Conservation (phyloP, 352 stramenopile species). For the Phytophthora pseudosyringae region DNA sequence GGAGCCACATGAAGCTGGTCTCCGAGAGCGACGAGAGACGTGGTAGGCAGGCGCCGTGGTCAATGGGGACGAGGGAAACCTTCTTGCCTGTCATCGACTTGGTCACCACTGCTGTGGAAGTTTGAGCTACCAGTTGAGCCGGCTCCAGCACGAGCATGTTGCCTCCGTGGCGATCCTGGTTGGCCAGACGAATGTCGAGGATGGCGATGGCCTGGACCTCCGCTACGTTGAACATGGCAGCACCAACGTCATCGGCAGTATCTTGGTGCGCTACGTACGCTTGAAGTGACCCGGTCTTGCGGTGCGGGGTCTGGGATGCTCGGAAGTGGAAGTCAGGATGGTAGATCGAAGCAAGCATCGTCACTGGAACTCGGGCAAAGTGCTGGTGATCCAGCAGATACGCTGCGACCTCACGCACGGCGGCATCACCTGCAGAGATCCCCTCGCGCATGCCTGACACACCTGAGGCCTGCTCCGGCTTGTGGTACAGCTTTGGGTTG, state of each 20-base stretch:
- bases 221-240: conserved; percentile 44
- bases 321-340: conserved; percentile 51
- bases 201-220: conserved; percentile 79
- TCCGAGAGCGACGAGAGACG: conserved; percentile 50
- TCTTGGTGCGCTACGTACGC: conserved; percentile 68
- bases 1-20: conserved; percentile 74
- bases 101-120: conserved; percentile 23
- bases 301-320: conserved; percentile 2
- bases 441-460: conserved; percentile 47
- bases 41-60: conserved; percentile 80
- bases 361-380: conserved; percentile 55
- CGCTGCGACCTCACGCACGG: conserved; percentile 60
- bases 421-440: conserved; percentile 52
- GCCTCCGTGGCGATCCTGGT: conserved; percentile 82
- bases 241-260: conserved; percentile 63
- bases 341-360: conserved; percentile 41
- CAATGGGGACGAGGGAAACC: conserved; percentile 66
- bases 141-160: conserved; percentile 68
- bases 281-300: conserved; percentile 65
- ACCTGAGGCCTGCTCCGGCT: conserved; percentile 9
- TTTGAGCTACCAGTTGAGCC: conserved; percentile 17
- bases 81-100: conserved; percentile 26
- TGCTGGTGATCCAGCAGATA: conserved; percentile 61
- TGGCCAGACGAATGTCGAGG: conserved; percentile 81
- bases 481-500: conserved; percentile 59